Evolutionary conservation across 257 asterid species (phyloP), one percentile per base, ranked within the genome.

Genomic region (Scutellaria minor): DNA sequence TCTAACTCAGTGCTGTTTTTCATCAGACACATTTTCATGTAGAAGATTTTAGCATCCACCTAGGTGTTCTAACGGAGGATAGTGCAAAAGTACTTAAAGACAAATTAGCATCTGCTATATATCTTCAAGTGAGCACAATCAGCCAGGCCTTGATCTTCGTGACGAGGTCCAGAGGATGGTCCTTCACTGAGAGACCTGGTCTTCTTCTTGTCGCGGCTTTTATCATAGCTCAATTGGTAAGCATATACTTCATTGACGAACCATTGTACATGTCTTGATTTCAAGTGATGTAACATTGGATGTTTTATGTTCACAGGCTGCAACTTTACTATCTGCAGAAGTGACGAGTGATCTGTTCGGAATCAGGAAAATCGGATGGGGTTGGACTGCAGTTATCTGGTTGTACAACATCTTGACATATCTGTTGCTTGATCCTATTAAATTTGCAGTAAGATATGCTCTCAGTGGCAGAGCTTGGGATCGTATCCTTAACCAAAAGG

Each of bases 111-210:
- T 87, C 93, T 57, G 93, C 93, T 9, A 79, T 89, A 14, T 86
- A 89, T 74, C 92, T 89, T 55, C 96, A 86, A 89, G 92, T 86
- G 14, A 89, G 95, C 84, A 85, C 87, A 37, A 88, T 85, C 66
- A 83, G 89, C 76, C 89, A 88, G 58, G 94, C 93, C 37, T 71
- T 87, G 82, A 87, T 87, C 56, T 87, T 87, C 13, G 91, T 87
- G 56, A 85, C 91, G 1, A 74, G 91, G 1, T 85, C 93, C 6
- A 64, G 86, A 66, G 87, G 91, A 0, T 85, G 85, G 83, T 87
- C 90, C 9, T 87, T 82, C 76, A 66, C 77, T 5, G 89, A 83
- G 75, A 72, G 88, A 46, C 91, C 92, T 1, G 92, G 95, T n/a
- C 81, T 86, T 60, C 90, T 86, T 11, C 86, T 88, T 1, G 79